Conservation (phyloP, 2,329 filamentous ascomycete genomes). For the Myrmaecium sp. region DNA sequence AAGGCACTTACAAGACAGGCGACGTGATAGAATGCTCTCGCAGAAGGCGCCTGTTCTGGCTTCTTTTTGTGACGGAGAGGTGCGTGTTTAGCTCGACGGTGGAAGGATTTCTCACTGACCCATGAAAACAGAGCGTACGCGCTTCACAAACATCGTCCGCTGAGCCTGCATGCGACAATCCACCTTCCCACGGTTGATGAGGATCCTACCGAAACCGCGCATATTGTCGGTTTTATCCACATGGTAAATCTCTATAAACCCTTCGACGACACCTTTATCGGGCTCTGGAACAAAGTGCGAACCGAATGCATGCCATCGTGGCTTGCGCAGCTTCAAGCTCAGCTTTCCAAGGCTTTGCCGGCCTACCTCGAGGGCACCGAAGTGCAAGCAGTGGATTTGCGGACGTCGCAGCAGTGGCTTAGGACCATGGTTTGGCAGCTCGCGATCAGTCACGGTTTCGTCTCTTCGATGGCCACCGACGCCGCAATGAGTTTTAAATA, state of each 20-base stretch:
- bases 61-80: conserved; percentile 46
- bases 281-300: conserved; percentile 44
- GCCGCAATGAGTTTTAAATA: conserved; percentile 45
- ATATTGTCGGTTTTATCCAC: conserved; percentile 41
- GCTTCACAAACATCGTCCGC: conserved; percentile 44
- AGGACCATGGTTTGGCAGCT: conserved; percentile 57
- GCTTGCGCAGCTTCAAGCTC: conserved; percentile 31
- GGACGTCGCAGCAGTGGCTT: conserved; percentile 56
- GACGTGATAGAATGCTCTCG: conserved; percentile 36
- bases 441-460: conserved; percentile 46
- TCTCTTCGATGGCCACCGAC: conserved; percentile 42
- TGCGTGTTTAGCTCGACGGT: conserved; percentile 10
- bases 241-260: conserved; percentile 45
- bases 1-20: conserved; percentile 34
- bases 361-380: conserved; percentile 42
- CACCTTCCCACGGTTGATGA: conserved; percentile 33
- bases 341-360: conserved; percentile 36
- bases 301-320: conserved; percentile 28
- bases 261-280: conserved; percentile 46
- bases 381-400: conserved; percentile 50
- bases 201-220: conserved; percentile 35
- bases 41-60: conserved; percentile 42
- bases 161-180: conserved; percentile 44
- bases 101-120: conserved; percentile 4
- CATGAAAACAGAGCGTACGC: conserved; percentile 40